Base-by-base conservation (phyloP, 768 basidiomycete species). In the Serendipita sp. region DNA sequence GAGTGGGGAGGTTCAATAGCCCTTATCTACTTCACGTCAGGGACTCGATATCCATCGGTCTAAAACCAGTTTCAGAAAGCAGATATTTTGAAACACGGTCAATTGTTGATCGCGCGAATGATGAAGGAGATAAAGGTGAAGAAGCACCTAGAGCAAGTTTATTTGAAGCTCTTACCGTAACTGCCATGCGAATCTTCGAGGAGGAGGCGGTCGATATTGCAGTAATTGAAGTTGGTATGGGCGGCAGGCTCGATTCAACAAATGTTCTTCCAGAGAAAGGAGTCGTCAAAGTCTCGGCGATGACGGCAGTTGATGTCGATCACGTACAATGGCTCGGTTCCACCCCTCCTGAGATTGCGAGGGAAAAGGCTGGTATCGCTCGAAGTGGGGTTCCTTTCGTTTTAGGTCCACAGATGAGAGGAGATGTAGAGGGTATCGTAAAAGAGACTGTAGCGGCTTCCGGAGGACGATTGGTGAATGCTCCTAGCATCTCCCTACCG, bases 221-320 rank as follows among this genome's bases (percentile, higher is more conserved):
- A 23, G 82, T 98, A 8, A 73, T 96, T 48, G 95, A 99, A 74
- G 94, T 92, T 8, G 95, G 96, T 0, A 86, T 99, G 87, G 96
- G 96, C 0, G 96, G 96, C 3, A 78, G 83, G 2, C 74, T 86
- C 60, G 96, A 98, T 72, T 95, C 96, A 18, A 99, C 96, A 2
- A 99, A 99, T 71, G 80, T 88, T 63, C 81, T 98, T 18, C 81
- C 88, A 1, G 81, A 86, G 50, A 76, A 80, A 0, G 75, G 75
- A 62, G 80, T 94, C 45, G 73, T 91, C 36, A 60, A 60, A 60
- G 82, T 85, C 1, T 90, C 88, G n/a, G 87, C 83, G 36, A 76
- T 98, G 31, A 91, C 93, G 0, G 74, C 85, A 2, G 88, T 98
- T 23, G 94, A 92, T 72, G 76, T 98, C 46, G 96, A 99, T 74